These are phyloP conservation scores for Agaricales sp. DNA, from an alignment of 1,284 basidiomycete species.

Conservation along the genomic window DNA sequence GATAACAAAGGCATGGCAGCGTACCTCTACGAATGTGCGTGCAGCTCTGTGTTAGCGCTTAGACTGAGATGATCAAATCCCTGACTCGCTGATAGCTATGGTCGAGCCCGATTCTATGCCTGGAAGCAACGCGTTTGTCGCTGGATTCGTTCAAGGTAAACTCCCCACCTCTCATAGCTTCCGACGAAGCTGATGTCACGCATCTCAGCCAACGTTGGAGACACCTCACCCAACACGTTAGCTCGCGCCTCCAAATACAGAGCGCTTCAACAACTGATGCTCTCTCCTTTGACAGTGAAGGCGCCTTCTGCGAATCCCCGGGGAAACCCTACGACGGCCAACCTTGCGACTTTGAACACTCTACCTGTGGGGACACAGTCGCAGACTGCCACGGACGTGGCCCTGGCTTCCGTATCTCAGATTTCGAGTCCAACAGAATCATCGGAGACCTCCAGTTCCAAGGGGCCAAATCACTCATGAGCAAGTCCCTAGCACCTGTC, in stretches of 20 bases:
- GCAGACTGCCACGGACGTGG: slow-evolving; percentile 66
- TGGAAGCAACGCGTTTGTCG: slow-evolving; percentile 60
- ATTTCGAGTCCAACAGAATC: slow-evolving; percentile 61
- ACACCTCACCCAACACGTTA: slow-evolving; percentile 69
- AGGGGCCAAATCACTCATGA: slow-evolving; percentile 54
- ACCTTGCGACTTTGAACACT: slow-evolving; percentile 53
- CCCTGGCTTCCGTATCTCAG: slow-evolving; percentile 61
- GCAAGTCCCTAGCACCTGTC: slow-evolving; percentile 32
- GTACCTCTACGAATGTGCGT: slow-evolving; percentile 59
- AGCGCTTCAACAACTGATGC: too few species aligned
- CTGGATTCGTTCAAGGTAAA: slow-evolving; percentile 66
- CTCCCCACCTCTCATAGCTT: slow-evolving; percentile 7
- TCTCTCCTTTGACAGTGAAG: slow-evolving; percentile 29
- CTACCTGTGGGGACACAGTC: slow-evolving; percentile 63
- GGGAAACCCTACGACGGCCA: slow-evolving; percentile 57
- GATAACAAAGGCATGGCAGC: slow-evolving; percentile 84
- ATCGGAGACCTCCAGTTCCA: slow-evolving; percentile 60
- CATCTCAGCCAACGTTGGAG: slow-evolving; percentile 62
- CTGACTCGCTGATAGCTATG: slow-evolving; percentile 27
- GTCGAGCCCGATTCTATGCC: slow-evolving; percentile 56
- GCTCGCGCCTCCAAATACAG: slow-evolving; percentile 20
- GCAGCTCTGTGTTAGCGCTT: background rate
- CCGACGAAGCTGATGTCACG: slow-evolving; percentile 5
- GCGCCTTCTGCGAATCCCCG: slow-evolving; percentile 70
- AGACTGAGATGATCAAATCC: background rate